Evolutionary conservation across 352 stramenopile genomes (phyloP).

Genomic region (Phytophthora multivora): DNA sequence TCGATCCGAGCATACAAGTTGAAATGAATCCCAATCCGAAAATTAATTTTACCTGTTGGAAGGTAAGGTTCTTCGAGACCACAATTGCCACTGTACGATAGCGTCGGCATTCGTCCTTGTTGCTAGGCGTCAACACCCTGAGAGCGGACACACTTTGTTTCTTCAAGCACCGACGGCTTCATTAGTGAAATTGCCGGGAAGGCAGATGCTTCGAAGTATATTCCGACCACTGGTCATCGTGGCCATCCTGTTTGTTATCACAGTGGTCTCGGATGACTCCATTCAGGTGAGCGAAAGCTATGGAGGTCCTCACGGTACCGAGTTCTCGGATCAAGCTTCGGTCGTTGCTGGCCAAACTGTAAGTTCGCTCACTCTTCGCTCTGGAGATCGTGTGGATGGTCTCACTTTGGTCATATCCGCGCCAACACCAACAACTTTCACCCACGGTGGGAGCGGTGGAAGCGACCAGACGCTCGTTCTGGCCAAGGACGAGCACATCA

Average conservation of each 20-base stretch:
- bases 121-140: slow-evolving; percentile 7
- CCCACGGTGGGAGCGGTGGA: slow-evolving; percentile 16
- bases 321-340: slow-evolving; percentile 26
- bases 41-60: slow-evolving; percentile 2
- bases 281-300: slow-evolving; percentile 26
- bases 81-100: slow-evolving; percentile 11
- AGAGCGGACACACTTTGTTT: slow-evolving; percentile 7
- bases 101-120: neutral
- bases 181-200: slow-evolving; percentile 3
- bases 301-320: slow-evolving; percentile 21
- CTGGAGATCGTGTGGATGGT: slow-evolving; percentile 22
- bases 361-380: slow-evolving; percentile 19
- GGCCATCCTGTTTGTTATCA: neutral
- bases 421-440: slow-evolving; percentile 16
- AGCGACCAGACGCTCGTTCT: slow-evolving; percentile 17
- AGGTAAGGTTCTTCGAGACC: slow-evolving; percentile 3
- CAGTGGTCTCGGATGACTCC: slow-evolving; percentile 12
- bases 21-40: slow-evolving; percentile 14
- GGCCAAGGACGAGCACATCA: slow-evolving; percentile 18
- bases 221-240: neutral
- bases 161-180: neutral
- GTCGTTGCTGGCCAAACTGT: slow-evolving; percentile 15
- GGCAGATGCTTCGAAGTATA: neutral
- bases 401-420: slow-evolving; percentile 17
- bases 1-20: neutral